Conservation (phyloP, 1,284 basidiomycete species). For the Cryptococcus sp. region DNA sequence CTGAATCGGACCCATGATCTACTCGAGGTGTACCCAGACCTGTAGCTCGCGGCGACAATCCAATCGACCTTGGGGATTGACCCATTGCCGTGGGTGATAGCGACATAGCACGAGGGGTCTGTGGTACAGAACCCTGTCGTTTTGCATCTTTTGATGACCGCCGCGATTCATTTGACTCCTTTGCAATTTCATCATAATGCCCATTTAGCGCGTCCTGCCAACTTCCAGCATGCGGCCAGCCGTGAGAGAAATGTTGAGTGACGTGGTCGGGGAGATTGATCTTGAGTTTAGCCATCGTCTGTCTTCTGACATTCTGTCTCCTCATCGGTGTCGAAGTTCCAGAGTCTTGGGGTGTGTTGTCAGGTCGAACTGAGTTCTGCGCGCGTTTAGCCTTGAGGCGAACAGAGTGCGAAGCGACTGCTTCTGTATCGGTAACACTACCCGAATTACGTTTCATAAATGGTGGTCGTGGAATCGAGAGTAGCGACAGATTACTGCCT, state of each 20-base stretch:
- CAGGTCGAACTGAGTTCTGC: neutral
- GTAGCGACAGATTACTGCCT: neutral
- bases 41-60: no score
- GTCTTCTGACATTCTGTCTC: slow-evolving; percentile 5
- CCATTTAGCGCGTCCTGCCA: slow-evolving; percentile 43
- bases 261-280: slow-evolving; percentile 33
- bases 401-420: neutral
- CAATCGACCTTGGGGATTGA: neutral
- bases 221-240: slow-evolving; percentile 42
- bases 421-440: slow-evolving; percentile 9
- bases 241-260: slow-evolving; percentile 30
- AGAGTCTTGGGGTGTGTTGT: neutral
- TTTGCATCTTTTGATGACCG: neutral
- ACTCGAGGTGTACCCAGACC: neutral
- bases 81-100: no score
- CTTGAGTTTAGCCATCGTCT: slow-evolving; percentile 17
- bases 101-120: no score
- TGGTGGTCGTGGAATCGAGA: neutral
- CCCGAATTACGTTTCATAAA: neutral
- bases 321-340: slow-evolving; percentile 11
- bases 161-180: neutral
- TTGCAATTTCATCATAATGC: slow-evolving; percentile 19
- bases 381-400: neutral
- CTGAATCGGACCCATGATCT: neutral
- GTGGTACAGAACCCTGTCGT: neutral